Evolutionary conservation across 2,329 filamentous ascomycete species (phyloP), one percentile per base, ranked within the genome.

Genomic region (Ilyonectria sp.): DNA sequence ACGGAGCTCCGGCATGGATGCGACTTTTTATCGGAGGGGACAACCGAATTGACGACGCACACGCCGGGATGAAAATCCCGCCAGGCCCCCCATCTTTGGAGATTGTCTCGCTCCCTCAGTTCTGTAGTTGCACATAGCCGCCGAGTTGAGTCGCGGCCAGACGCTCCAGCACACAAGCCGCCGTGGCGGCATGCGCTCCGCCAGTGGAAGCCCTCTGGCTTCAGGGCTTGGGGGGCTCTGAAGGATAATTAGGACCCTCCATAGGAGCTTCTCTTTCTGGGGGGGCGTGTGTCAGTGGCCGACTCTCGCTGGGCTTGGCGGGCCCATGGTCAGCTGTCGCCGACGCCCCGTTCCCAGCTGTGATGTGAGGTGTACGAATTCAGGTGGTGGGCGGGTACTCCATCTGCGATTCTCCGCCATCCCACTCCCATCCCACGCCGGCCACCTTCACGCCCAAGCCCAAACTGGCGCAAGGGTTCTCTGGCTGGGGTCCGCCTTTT

Each of bases 271-370:
- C 50, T 62, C 29, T 21, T 53, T 47, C 19, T 26, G 29, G 59
- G 60, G 62, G 56, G 57, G 64, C 65, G 66, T 69, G 72, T 68
- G 57, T 56, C 56, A 54, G 58, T 49, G 44, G 53, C 60, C 55
- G 47, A 55, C 40, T 65, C 44, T 69, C 57, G 70, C 31, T 62
- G 54, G 65, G 60, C 55, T 69, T 72, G 72, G 72, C 69, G 65
- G 74, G 47, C 61, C 58, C 64, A 60, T 53, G 47, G 73, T 70
- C 71, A 67, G 65, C 67, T 71, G 67, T 65, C 60, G 68, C 69
- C 59, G 56, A 63, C 65, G 53, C 40, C 54, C 46, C 50, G 66
- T 65, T 65, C 62, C 50, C 67, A 59, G 55, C 67, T 63, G 57
- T 65, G 44, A 63, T 13, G 21, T 60, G 58, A 23, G 23, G 52